phyloP scores from a whole-genome alignment of 441 rosid genomes.

The Manihot esculenta region DNA sequence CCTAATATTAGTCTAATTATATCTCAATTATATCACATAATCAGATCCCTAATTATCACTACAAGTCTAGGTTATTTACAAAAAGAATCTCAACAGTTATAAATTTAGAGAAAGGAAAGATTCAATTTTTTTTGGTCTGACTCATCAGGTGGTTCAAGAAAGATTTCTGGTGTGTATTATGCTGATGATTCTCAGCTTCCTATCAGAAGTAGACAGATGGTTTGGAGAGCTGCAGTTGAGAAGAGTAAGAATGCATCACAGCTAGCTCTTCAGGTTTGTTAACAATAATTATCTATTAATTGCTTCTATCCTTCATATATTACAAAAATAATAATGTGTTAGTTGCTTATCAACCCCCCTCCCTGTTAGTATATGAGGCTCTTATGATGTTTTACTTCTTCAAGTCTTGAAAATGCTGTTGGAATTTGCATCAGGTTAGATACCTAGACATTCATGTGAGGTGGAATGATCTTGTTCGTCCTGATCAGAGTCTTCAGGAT shows the following conservation, averaged over 20 bases:
- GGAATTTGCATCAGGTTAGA: conserved; percentile 68
- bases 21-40: too few species aligned
- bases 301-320: neutral
- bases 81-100: too few species aligned
- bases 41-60: too few species aligned
- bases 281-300: conserved; percentile 15
- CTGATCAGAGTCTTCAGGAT: conserved; percentile 73
- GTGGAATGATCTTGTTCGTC: conserved; percentile 90
- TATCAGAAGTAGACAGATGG: conserved; percentile 69
- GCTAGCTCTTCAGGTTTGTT: conserved; percentile 92
- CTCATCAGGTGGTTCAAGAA: conserved; percentile 60
- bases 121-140: conserved; percentile 15
- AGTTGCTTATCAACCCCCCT: neutral
- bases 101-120: neutral
- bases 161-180: conserved; percentile 60
- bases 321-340: too few species aligned
- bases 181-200: conserved; percentile 66
- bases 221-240: conserved; percentile 94
- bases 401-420: conserved; percentile 27
- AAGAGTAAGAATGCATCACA: conserved; percentile 70
- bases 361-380: neutral
- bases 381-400: neutral
- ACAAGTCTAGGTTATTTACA: too few species aligned
- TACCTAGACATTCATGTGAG: conserved; percentile 74
- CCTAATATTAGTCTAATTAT: too few species aligned